Conservation (phyloP, 768 basidiomycete genomes). For the Tulasnella sp. region DNA sequence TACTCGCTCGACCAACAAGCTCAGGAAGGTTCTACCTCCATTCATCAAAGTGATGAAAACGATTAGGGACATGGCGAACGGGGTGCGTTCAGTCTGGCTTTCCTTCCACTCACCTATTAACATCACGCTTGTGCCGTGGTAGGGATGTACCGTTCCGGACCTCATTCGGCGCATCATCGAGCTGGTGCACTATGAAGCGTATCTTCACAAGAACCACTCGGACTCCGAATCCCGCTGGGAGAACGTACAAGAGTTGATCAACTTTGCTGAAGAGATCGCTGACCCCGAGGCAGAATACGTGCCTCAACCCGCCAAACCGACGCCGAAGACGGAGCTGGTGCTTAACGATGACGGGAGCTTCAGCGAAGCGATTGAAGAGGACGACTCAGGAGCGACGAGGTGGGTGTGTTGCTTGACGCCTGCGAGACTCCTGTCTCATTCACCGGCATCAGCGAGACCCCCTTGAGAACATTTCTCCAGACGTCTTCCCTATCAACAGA, state of each 20-base stretch:
- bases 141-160: constrained; percentile 65
- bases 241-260: constrained; percentile 83
- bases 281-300: neutral
- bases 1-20: constrained; percentile 66
- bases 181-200: constrained; percentile 64
- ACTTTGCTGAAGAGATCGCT: constrained; percentile 62
- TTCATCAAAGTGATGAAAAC: constrained; percentile 63
- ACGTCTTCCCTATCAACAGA: constrained; percentile 84
- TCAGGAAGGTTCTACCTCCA: constrained; percentile 53
- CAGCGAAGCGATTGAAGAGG: constrained; percentile 14
- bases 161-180: constrained; percentile 64
- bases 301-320: neutral
- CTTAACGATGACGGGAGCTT: constrained; percentile 13
- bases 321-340: constrained; percentile 12
- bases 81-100: constrained; percentile 48
- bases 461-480: constrained; percentile 72
- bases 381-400: neutral
- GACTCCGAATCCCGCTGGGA: constrained; percentile 81
- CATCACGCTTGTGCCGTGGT: neutral
- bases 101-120: neutral
- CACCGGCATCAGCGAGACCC: constrained; percentile 51
- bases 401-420: neutral
- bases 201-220: constrained; percentile 67
- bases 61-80: constrained; percentile 56
- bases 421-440: neutral